These are phyloP conservation scores for Xylariales sp. DNA, from an alignment of 2,329 filamentous ascomycete species.

Conservation along the genomic window DNA sequence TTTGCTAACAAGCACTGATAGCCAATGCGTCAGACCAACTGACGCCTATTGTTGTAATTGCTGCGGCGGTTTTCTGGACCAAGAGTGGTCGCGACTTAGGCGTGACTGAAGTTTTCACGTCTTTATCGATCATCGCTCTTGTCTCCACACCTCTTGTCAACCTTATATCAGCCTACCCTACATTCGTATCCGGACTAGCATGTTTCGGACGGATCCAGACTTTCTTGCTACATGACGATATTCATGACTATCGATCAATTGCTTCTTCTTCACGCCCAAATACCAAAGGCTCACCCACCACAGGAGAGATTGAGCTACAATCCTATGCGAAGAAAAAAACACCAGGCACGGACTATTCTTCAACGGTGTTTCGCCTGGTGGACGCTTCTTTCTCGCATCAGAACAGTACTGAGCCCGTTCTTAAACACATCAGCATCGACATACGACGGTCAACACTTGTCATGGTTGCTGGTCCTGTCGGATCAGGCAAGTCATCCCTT, in stretches of 20 bases:
- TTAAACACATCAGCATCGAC: background rate
- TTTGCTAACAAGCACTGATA: too few species aligned
- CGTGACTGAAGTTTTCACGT: constrained; percentile 33
- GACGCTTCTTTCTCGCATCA: background rate
- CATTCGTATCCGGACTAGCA: background rate
- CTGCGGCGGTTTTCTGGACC: constrained; percentile 8
- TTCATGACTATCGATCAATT: background rate
- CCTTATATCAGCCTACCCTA: background rate
- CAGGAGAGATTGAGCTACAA: background rate
- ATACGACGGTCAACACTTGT: background rate
- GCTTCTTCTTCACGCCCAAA: too few species aligned
- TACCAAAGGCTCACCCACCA: background rate
- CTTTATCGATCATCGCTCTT: constrained; percentile 18
- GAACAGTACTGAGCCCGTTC: background rate
- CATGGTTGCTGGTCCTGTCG: constrained; percentile 2
- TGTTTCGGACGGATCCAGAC: constrained; percentile 7
- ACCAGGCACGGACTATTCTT: too few species aligned
- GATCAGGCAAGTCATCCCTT: constrained; percentile 2
- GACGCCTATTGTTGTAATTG: constrained; percentile 3
- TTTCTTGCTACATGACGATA: background rate
- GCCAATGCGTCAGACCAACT: background rate
- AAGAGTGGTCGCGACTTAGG: constrained; percentile 25
- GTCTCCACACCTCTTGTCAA: constrained; percentile 6
- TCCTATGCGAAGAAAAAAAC: too few species aligned
- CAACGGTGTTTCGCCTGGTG: too few species aligned